Base-by-base conservation (phyloP, 2,329 filamentous ascomycete species). In the Orbilia oligospora region DNA sequence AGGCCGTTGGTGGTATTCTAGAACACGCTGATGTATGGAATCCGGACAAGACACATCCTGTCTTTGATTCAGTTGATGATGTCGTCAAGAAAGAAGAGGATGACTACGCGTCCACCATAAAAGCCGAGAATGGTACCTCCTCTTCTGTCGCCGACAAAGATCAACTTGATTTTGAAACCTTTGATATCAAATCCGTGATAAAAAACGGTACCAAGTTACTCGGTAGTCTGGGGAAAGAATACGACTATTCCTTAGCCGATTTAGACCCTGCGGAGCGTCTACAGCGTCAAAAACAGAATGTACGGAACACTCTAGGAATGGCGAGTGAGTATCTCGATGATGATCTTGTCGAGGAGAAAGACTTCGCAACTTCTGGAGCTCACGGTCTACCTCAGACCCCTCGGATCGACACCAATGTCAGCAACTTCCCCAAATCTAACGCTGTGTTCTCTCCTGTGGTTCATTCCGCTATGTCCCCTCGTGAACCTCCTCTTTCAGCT, bases 1-100 rank as follows among this genome's bases (percentile, higher is more conserved):
- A 95, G 85, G 96, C 96, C 20, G 91, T 99, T 75, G 95, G 95
- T 75, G 94, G 95, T 82, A 98, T 99, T 81, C 91, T 97, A 80
- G 91, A 95, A 75, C 92, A 98, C 87, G 93, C 94, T 0, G 90
- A 93, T 69, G 86, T 89, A 53, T 97, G 96, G 84, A 94, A 98
- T 82, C 97, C 96, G 0, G 98, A 97, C 83, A 88, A 88, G 20
- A 91, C 90, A 76, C 92, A 95, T 81, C 88, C 87, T 67, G 86
- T 88, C 48, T 48, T 68, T 9, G 80, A 84, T 78, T 83, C 83
- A 27, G 82, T 81, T 22, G 81, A 85, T 71, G 84, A 85, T 70
- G 41, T 82, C 24, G 84, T 86, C 48, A 80, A 82, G 16, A 85
- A 86, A 63, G 83, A 83, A 68, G 82, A 85, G 80, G 30, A 58